Conservation (phyloP, 371 early-diverging fungal genomes). For the Aphelidium insulamus region DNA sequence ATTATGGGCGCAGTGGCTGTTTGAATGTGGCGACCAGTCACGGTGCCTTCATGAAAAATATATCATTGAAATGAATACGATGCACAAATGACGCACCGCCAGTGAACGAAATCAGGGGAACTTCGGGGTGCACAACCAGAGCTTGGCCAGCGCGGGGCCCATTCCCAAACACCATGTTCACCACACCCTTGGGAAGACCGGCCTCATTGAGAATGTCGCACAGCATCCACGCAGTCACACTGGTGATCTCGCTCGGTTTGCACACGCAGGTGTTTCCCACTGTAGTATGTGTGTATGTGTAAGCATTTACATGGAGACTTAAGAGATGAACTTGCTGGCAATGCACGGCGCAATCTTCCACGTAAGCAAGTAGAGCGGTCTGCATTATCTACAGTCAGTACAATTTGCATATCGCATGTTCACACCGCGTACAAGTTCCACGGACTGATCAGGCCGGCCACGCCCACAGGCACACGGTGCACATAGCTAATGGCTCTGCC, state of each 20-base stretch:
- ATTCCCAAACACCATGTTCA: constrained; percentile 53
- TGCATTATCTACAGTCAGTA: constrained; percentile 2
- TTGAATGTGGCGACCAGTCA: constrained; percentile 33
- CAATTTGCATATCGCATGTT: constrained; percentile 5
- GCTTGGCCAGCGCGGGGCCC: constrained; percentile 31
- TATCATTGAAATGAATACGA: background rate
- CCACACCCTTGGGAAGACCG: constrained; percentile 44
- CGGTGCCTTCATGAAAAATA: constrained; percentile 19
- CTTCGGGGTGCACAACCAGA: constrained; percentile 34
- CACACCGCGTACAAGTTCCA: constrained; percentile 25
- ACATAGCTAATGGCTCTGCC: constrained; percentile 14
- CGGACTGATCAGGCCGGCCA: constrained; percentile 42
- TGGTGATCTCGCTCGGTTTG: constrained; percentile 54
- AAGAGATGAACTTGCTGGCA: constrained; percentile 14
- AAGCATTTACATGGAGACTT: constrained; percentile 4
- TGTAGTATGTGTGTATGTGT: background rate
- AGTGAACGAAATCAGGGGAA: constrained; percentile 47
- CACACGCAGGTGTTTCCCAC: constrained; percentile 42
- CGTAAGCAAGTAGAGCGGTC: constrained; percentile 40
- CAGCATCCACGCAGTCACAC: constrained; percentile 35
- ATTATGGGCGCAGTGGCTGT: constrained; percentile 18
- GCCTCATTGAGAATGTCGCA: constrained; percentile 32
- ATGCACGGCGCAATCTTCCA: constrained; percentile 59
- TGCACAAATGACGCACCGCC: constrained; percentile 18
- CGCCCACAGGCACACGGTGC: constrained; percentile 33